Percentiles rank a stretch among this genome's conserved stretches.
These are phyloP conservation scores for Lentinula edodes DNA, from an alignment of 768 basidiomycete species.

Conservation along the genomic window DNA sequence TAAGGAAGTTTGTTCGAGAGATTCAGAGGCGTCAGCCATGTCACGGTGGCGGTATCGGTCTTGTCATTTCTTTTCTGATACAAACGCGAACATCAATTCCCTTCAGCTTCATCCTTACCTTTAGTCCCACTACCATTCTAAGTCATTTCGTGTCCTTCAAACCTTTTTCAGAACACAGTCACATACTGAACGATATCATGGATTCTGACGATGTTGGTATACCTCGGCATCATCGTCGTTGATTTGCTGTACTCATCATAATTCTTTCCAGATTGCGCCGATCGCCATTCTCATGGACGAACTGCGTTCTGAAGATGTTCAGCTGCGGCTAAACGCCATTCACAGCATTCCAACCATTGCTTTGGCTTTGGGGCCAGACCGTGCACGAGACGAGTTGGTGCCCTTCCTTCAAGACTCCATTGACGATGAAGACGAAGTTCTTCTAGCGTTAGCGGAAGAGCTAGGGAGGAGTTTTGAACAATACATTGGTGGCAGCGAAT, in stretches of 20 bases:
- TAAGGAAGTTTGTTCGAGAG: not conserved
- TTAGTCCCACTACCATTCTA: not conserved
- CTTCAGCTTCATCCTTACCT: not conserved
- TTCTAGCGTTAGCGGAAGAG: conserved; percentile 93
- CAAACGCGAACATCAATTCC: not conserved
- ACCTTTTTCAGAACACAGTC: not conserved
- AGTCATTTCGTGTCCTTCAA: not conserved
- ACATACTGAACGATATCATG: conserved; percentile 36
- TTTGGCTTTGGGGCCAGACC: conserved; percentile 90
- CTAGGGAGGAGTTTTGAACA: conserved; percentile 89
- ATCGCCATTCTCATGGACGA: conserved; percentile 98
- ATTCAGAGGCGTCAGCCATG: not conserved
- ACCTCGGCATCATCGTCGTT: conserved; percentile 13
- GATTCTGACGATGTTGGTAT: conserved; percentile 68
- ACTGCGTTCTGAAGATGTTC: conserved; percentile 95
- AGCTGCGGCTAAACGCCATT: conserved; percentile 92
- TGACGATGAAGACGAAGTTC: conserved; percentile 98
- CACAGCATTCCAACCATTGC: conserved; percentile 98
- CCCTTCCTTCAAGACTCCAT: conserved; percentile 98
- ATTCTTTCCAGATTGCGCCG: conserved; percentile 65
- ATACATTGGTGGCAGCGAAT: conserved; percentile 86
- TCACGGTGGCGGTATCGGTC: not conserved
- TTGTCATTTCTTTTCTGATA: not conserved
- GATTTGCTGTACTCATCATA: conserved; percentile 16
- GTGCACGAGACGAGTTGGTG: conserved; percentile 91